phyloP scores from a whole-genome alignment of 306 rosid species.

The Inga leiocalycina region DNA sequence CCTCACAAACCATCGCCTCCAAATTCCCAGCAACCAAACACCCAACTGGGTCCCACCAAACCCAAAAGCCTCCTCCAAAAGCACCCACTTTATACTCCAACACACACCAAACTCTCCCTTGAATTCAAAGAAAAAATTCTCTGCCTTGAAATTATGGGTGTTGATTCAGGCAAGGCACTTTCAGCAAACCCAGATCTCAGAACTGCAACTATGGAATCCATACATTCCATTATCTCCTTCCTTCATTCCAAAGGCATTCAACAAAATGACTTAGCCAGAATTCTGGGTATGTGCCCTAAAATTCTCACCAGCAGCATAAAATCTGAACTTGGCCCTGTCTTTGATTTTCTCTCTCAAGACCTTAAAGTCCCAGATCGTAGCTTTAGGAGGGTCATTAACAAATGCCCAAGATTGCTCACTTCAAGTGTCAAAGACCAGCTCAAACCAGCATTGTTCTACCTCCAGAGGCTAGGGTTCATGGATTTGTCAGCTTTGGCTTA shows the following conservation, averaged over 20 bases:
- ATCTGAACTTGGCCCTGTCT: constrained; percentile 77
- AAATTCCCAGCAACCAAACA: constrained; percentile 36
- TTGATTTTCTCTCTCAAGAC: constrained; percentile 60
- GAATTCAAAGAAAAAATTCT: constrained; percentile 86
- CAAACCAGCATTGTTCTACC: constrained; percentile 67
- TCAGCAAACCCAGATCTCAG: constrained; percentile 75
- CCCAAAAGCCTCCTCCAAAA: constrained; percentile 68
- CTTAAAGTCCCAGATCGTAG: constrained; percentile 64
- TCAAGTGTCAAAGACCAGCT: constrained; percentile 81
- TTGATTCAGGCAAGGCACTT: constrained; percentile 85
- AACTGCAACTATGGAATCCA: constrained; percentile 56
- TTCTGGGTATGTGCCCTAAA: constrained; percentile 89
- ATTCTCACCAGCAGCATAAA: constrained; percentile 70
- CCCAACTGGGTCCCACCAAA: constrained; percentile 50
- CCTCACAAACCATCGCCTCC: constrained; percentile 52
- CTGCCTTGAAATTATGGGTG: constrained; percentile 89
- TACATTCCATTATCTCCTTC: constrained; percentile 65
- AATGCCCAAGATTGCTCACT: constrained; percentile 84
- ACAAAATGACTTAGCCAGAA: constrained; percentile 67
- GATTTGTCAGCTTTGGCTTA: constrained; percentile 68
- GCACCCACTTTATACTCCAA: constrained; percentile 70
- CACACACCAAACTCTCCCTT: constrained; percentile 59
- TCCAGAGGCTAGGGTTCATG: constrained; percentile 75
- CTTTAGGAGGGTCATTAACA: constrained; percentile 69
- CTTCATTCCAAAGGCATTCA: constrained; percentile 79